A percentile compares a stretch with the other conserved stretches of the same genome.
These are phyloP conservation scores for Candida adriatica DNA, from an alignment of 805 yeast genomes.

Conservation along the genomic window DNA sequence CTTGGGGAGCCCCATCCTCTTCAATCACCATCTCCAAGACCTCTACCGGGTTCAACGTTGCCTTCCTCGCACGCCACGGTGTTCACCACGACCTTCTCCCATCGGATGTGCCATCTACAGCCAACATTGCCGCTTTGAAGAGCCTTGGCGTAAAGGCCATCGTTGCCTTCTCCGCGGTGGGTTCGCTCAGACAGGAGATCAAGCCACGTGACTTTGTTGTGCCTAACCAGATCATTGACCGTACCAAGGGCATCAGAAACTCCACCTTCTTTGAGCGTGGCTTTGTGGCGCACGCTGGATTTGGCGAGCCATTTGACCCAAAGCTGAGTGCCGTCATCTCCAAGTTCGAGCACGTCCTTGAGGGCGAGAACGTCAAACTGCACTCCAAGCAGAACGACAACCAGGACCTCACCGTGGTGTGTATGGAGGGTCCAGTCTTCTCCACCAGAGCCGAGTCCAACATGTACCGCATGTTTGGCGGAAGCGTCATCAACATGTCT, in stretches of 20 bases:
- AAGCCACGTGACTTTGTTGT: slow-evolving; percentile 94
- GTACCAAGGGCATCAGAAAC: slow-evolving; percentile 92
- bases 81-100: slow-evolving; percentile 84
- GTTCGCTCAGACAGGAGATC: slow-evolving; percentile 84
- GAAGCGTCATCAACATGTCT: slow-evolving; percentile 94
- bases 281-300: slow-evolving; percentile 93
- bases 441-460: slow-evolving; percentile 94
- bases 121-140: slow-evolving; percentile 95
- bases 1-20: slow-evolving; percentile 96
- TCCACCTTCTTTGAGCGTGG: slow-evolving; percentile 83
- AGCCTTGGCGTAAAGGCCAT: slow-evolving; percentile 80
- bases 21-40: slow-evolving; percentile 89
- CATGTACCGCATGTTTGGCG: slow-evolving; percentile 83
- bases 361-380: slow-evolving; percentile 40
- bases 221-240: slow-evolving; percentile 92
- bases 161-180: slow-evolving; percentile 93
- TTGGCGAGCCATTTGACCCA: slow-evolving; percentile 93
- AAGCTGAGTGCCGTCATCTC: slow-evolving; percentile 60
- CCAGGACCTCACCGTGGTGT: slow-evolving; percentile 75
- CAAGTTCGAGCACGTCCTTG: slow-evolving; percentile 50
- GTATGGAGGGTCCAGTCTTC: slow-evolving; percentile 99
- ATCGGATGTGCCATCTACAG: slow-evolving; percentile 84
- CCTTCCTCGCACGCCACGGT: slow-evolving; percentile 95
- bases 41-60: slow-evolving; percentile 70
- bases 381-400: slow-evolving; percentile 63